These are phyloP conservation scores for Saccharomycopsis phalli DNA, from an alignment of 1,139 yeast genomes.

Conservation along the genomic window DNA sequence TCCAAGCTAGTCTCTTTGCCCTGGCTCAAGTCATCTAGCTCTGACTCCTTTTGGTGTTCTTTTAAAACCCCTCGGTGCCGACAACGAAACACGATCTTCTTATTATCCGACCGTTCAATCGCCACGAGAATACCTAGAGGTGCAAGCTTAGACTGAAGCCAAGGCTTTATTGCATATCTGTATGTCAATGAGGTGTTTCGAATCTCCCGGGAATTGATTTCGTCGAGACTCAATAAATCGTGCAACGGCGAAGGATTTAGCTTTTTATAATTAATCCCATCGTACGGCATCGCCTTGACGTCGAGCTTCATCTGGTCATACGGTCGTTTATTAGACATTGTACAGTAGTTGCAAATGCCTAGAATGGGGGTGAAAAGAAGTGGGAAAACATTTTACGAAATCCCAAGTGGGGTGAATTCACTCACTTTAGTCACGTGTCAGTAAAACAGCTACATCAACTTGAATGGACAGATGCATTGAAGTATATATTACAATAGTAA, in stretches of 20 bases:
- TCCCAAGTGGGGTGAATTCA: too few relatives aligned
- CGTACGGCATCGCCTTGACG: slow-evolving; percentile 1
- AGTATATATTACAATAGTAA: too few relatives aligned
- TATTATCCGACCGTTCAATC: slow-evolving; percentile 44
- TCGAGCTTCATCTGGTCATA: slow-evolving; percentile 16
- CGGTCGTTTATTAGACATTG: slow-evolving; percentile 10
- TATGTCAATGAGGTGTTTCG: slow-evolving; percentile 11
- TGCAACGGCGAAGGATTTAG: background rate
- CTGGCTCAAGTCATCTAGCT: background rate
- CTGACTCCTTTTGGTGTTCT: slow-evolving; percentile 1
- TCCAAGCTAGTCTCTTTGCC: background rate
- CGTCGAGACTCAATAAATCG: slow-evolving; percentile 14
- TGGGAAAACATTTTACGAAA: too few relatives aligned
- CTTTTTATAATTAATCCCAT: background rate
- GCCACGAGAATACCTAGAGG: slow-evolving; percentile 38
- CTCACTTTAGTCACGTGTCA: too few relatives aligned
- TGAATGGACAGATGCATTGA: too few relatives aligned
- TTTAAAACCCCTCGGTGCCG: slow-evolving; percentile 9
- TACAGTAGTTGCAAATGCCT: too few relatives aligned
- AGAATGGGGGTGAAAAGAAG: slow-evolving; percentile 2
- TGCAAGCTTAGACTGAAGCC: slow-evolving; percentile 34
- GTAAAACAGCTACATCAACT: too few relatives aligned
- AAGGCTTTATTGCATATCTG: slow-evolving; percentile 40
- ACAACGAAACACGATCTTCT: slow-evolving; percentile 46
- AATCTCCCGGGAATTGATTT: slow-evolving; percentile 11